Percentiles rank a stretch among this genome's conserved stretches.
Evolutionary conservation across 257 asterid species (phyloP).

Genomic region (Solanum medicagineum): DNA sequence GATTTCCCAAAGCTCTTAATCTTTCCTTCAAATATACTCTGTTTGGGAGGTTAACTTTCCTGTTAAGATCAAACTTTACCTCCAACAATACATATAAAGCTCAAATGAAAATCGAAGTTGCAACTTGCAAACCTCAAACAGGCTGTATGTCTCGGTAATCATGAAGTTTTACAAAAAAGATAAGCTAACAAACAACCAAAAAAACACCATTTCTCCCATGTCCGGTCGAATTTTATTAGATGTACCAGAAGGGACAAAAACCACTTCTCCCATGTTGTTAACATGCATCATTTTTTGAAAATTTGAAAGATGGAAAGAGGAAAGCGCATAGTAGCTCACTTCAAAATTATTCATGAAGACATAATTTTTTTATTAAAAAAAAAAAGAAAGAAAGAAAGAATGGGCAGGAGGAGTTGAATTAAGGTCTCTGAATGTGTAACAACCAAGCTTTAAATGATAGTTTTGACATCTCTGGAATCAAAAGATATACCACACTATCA

Average conservation of each 20-base stretch:
- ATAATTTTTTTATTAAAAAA: no score
- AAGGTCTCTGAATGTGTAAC: background rate
- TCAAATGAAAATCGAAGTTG: background rate
- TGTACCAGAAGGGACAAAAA: constrained; percentile 23
- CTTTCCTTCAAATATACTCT: background rate
- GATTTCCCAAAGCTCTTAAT: background rate
- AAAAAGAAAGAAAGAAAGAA: background rate
- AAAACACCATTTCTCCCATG: background rate
- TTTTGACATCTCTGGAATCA: background rate
- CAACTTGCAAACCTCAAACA: background rate
- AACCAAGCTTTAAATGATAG: background rate
- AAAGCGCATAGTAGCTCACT: background rate
- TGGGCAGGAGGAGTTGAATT: background rate
- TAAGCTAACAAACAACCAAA: background rate
- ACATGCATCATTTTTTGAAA: background rate
- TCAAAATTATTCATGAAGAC: background rate
- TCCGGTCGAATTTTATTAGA: constrained; percentile 15
- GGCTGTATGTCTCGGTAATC: background rate
- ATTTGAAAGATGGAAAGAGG: background rate
- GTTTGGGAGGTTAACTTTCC: background rate
- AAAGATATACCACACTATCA: background rate
- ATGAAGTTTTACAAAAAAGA: background rate
- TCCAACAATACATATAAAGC: background rate
- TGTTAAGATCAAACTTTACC: background rate
- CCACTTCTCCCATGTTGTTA: background rate